Evolutionary conservation across 2,329 filamentous ascomycete genomes (phyloP).

Genomic region (Neoarthrinium moseri): DNA sequence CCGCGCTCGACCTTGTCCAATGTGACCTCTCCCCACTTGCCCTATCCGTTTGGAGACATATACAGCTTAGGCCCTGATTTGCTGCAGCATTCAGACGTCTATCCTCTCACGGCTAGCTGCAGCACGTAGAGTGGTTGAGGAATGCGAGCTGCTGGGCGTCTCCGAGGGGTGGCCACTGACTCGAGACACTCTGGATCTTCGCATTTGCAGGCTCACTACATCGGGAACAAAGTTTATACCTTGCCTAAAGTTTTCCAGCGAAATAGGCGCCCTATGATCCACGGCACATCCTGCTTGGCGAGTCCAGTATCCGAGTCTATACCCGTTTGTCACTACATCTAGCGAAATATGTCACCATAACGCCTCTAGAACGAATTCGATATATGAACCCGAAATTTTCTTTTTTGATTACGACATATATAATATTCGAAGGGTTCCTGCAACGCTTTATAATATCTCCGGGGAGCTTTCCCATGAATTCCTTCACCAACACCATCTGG

Average conservation of each 20-base stretch:
- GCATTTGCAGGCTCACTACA: background rate
- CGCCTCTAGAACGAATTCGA: no score
- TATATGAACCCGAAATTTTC: no score
- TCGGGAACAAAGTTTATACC: no score
- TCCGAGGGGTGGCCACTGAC: constrained; percentile 32
- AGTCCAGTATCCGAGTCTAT: no score
- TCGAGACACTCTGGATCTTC: constrained; percentile 31
- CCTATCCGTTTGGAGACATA: constrained; percentile 29
- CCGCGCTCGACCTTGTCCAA: constrained; percentile 17
- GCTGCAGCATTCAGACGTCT: constrained; percentile 19
- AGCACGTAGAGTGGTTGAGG: constrained; percentile 33
- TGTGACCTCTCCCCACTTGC: constrained; percentile 23
- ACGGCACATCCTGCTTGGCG: no score
- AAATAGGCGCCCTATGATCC: no score
- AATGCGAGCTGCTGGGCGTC: constrained; percentile 27
- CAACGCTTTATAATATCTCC: constrained; percentile 15
- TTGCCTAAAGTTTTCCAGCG: no score
- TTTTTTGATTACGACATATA: no score
- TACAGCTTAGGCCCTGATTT: constrained; percentile 24
- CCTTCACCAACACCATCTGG: constrained; percentile 2
- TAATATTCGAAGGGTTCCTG: no score
- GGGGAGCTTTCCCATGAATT: no score
- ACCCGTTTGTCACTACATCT: no score
- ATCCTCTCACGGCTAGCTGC: constrained; percentile 34
- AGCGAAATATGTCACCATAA: no score